Percentiles rank a stretch among this genome's conserved stretches.
Evolutionary conservation across 352 stramenopile species (phyloP).

Genomic region (Thalassiosira allenii): DNA sequence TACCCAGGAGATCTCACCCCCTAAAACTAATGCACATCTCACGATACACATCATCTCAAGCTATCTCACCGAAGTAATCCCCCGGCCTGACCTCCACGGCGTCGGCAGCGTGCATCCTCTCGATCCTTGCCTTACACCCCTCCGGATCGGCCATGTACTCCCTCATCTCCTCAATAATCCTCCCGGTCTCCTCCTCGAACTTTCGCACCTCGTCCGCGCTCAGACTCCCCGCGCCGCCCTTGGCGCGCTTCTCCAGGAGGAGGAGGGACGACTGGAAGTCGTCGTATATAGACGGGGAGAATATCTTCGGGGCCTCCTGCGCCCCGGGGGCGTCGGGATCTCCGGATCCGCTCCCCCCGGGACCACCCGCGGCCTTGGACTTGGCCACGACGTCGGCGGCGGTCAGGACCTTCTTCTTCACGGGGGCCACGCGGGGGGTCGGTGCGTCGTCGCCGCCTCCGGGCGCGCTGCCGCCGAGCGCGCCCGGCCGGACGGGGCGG

Average conservation of each 20-base stretch:
- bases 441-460: background rate
- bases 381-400: conserved; percentile 39
- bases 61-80: too few species aligned
- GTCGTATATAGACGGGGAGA: conserved; percentile 66
- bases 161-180: conserved; percentile 75
- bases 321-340: conserved; percentile 12
- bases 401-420: conserved; percentile 46
- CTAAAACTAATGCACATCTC: too few species aligned
- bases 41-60: too few species aligned
- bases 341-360: background rate
- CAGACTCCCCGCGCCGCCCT: conserved; percentile 61
- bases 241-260: conserved; percentile 72
- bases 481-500: too few species aligned
- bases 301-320: conserved; percentile 66
- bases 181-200: conserved; percentile 33
- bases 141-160: conserved; percentile 35
- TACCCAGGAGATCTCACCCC: too few species aligned
- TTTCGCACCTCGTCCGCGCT: conserved; percentile 20
- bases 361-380: background rate
- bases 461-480: too few species aligned
- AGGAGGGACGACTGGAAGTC: conserved; percentile 75
- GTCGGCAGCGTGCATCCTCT: conserved; percentile 7
- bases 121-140: conserved; percentile 14
- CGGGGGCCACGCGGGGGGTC: background rate
- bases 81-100: too few species aligned